phyloP scores from a whole-genome alignment of 2,329 filamentous ascomycete genomes.

The Trichoderma sp. region DNA sequence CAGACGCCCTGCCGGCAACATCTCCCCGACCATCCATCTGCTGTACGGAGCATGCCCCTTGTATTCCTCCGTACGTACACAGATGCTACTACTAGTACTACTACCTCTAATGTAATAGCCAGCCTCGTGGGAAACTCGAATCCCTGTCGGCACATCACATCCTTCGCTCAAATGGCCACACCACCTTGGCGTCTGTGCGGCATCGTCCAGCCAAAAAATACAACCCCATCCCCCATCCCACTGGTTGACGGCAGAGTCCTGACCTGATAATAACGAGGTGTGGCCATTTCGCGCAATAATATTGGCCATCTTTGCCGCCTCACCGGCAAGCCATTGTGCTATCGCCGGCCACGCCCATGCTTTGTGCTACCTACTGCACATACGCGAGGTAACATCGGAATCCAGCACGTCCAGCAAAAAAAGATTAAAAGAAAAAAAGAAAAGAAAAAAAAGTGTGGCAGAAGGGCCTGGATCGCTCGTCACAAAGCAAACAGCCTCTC shows the following conservation, averaged over 20 bases:
- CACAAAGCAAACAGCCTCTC: neutral
- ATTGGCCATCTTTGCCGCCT: neutral
- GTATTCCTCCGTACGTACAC: neutral
- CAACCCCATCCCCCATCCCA: neutral
- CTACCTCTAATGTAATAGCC: too few relatives aligned
- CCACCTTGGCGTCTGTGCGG: neutral
- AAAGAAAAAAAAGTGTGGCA: neutral
- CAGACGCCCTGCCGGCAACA: constrained; percentile 2
- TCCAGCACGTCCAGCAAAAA: neutral
- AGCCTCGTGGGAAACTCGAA: neutral
- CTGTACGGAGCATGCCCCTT: too few relatives aligned
- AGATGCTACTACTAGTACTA: too few relatives aligned
- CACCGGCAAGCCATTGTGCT: neutral
- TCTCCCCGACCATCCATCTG: neutral
- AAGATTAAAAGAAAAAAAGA: too few relatives aligned
- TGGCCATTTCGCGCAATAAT: neutral
- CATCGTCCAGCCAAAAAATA: neutral
- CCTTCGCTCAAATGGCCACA: neutral
- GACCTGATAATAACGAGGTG: neutral
- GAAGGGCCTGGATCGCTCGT: neutral
- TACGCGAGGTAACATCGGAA: neutral
- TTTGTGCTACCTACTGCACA: neutral
- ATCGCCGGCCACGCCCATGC: neutral
- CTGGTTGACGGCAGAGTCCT: neutral
- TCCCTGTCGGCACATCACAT: neutral